Evolutionary conservation across 208 protist species (phyloP), one percentile per base, ranked within the genome.

Genomic region (Crithidia brevicula): DNA sequence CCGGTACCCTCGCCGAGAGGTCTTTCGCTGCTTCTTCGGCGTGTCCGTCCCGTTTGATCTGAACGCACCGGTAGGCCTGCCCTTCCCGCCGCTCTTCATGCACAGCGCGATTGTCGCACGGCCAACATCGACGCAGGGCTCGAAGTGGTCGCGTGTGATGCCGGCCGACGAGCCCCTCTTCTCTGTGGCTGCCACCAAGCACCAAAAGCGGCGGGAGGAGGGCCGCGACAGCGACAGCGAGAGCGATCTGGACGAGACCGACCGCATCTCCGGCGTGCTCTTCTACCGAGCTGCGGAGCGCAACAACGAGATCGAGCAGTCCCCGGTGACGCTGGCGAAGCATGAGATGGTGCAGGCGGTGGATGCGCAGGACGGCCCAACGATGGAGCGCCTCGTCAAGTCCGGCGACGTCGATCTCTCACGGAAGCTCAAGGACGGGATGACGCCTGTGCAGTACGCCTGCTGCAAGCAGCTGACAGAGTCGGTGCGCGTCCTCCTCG

Each of bases 371-470:
- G 79, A 97, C 66, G 58, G 65, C 0, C 54, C 59, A 0, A 68
- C 66, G 3, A 92, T 97, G 22, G 74, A 67, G 36, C 42, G 52
- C 1, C 73, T 92, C 23, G 73, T 91, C 36, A 56, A 43, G 9
- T 56, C 31, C 4, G 85, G 79, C 25, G 75, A 89, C 36, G 76
- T 95, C 42, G 82, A 93, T 38, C 45, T 95, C 22, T 60, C 65
- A 16, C 67, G 69, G n/a, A 69, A 79, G 45, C 46, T 91, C 4
- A 77, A 81, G 30, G 71, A 65, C 33, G 92, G 89, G 31, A 94
- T 97, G 89, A 97, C 92, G 23, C 88, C 92, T 0, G 58, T 97
- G 45, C 88, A 95, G 59, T 93, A 87, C 53, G 85, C 89, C 23
- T 87, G 82, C 43, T 88, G 79, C 33, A 74, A 70, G 20, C 74